Evolutionary conservation across 768 basidiomycete species (phyloP), one percentile per base, ranked within the genome.

Genomic region (Leucosporidium scottii): DNA sequence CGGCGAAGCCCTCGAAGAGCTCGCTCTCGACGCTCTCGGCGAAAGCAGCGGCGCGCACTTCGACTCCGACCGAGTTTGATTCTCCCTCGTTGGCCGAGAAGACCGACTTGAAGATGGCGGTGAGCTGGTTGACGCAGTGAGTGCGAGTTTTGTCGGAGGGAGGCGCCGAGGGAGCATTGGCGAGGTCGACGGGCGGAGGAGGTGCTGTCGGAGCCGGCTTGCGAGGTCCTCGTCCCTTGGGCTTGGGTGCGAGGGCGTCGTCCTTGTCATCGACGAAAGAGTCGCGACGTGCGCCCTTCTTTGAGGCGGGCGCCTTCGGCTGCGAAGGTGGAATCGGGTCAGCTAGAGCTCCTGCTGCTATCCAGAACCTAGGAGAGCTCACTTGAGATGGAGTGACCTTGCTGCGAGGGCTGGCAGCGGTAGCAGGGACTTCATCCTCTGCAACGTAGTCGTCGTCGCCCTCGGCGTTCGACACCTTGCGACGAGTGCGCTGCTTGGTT

Each of bases 1-100:
- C 91, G 71, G 84, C 81, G 75, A 88, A 89, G 51, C 83, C 83
- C 54, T 88, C 87, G 77, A 85, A 92, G 30, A 92, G 78, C 75
- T 84, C 87, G 73, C 82, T 81, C 79, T 94, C 91, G 73, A 93
- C 83, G 61, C 87, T 85, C 61, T 80, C 78, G 65, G 89, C 84
- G 50, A 76, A 75, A 0, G 62, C 58, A 20, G 51, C 47, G 34
- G 69, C 64, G 8, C 66, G 68, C 28, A 69, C 56, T 49, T 66
- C 62, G 44, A 54, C 54, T 28, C 61, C 64, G 59, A 56, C 58
- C 13, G 65, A 54, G 12, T 36, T n/a, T 34, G 27, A 44, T 10
- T 31, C 50, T 55, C 5, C 23, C 28, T 56, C 25, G 0, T 59
- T 28, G n/a, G 64, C 67, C 8, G 69, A 58, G 49, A 71, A 71